phyloP scores from a whole-genome alignment of 2,329 filamentous ascomycete species.

The Cordyceps javanica region DNA sequence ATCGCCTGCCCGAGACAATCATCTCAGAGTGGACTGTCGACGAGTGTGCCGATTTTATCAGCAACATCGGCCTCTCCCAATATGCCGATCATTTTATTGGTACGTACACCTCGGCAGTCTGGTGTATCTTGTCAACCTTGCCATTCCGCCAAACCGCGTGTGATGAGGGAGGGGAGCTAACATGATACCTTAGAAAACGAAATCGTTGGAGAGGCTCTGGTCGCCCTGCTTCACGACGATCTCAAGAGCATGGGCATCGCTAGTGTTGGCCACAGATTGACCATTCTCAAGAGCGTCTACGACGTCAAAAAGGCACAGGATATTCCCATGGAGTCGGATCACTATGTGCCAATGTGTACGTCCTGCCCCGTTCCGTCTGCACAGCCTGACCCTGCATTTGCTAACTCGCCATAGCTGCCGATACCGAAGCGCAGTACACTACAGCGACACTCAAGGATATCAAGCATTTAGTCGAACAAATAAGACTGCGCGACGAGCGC shows the following conservation, averaged over 20 bases:
- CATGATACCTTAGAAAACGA: slow-evolving; percentile 64
- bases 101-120: slow-evolving; percentile 38
- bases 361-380: not conserved
- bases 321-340: slow-evolving; percentile 82
- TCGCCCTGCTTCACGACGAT: slow-evolving; percentile 85
- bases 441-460: slow-evolving; percentile 91
- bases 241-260: slow-evolving; percentile 90
- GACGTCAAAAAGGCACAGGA: slow-evolving; percentile 94
- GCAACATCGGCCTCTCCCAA: slow-evolving; percentile 70
- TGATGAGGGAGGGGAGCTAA: not conserved
- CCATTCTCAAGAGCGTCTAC: slow-evolving; percentile 92
- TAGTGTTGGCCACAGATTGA: slow-evolving; percentile 90
- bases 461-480: slow-evolving; percentile 80
- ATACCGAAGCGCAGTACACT: slow-evolving; percentile 77
- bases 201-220: slow-evolving; percentile 84
- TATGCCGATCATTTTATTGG: slow-evolving; percentile 80
- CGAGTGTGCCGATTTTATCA: slow-evolving; percentile 85
- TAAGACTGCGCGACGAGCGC: slow-evolving; percentile 83
- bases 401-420: slow-evolving; percentile 59
- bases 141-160: no score
- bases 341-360: slow-evolving; percentile 90
- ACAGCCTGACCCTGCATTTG: no score
- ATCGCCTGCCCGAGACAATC: slow-evolving; percentile 65
- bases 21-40: slow-evolving; percentile 78
- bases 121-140: no score